These are phyloP conservation scores for Pythium rhizo-oryzae DNA, from an alignment of 352 stramenopile genomes.

Conservation along the genomic window DNA sequence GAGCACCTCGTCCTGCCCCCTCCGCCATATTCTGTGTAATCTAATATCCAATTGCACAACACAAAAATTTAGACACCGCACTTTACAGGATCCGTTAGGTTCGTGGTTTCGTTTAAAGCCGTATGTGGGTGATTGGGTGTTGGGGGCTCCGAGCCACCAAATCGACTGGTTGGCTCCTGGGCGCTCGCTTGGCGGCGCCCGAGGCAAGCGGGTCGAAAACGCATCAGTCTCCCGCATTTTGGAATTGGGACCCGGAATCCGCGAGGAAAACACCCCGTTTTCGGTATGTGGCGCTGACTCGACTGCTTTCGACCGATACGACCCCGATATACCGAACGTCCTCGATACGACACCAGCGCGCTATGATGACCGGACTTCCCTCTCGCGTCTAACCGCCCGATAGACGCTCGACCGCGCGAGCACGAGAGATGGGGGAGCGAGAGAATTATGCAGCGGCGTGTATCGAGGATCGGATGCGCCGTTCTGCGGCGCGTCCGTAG, in stretches of 20 bases:
- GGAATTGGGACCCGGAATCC: constrained; percentile 79
- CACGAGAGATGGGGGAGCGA: constrained; percentile 18
- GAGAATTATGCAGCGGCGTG: constrained; percentile 39
- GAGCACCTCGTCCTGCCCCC: no score
- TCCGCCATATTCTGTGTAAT: constrained; percentile 15
- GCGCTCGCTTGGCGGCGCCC: background rate
- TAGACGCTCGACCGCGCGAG: background rate
- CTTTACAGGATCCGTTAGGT: background rate
- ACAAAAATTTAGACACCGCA: background rate
- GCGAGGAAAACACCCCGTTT: constrained; percentile 36
- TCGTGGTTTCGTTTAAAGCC: background rate
- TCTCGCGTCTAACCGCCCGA: background rate
- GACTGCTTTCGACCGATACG: background rate
- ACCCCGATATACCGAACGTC: constrained; percentile 20
- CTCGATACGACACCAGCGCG: constrained; percentile 12
- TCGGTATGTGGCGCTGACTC: constrained; percentile 57
- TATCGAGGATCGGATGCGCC: constrained; percentile 88
- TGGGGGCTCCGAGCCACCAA: constrained; percentile 20
- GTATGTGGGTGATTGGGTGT: constrained; percentile 24
- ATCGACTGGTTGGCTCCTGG: constrained; percentile 18
- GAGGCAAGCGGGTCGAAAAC: background rate
- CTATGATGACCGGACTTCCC: constrained; percentile 11
- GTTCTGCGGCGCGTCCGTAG: constrained; percentile 64
- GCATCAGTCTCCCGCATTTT: constrained; percentile 44
- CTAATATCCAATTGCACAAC: constrained; percentile 10